Base-by-base conservation (phyloP, 139 green algal genomes). In the Tetradesmus lagerheimii region DNA sequence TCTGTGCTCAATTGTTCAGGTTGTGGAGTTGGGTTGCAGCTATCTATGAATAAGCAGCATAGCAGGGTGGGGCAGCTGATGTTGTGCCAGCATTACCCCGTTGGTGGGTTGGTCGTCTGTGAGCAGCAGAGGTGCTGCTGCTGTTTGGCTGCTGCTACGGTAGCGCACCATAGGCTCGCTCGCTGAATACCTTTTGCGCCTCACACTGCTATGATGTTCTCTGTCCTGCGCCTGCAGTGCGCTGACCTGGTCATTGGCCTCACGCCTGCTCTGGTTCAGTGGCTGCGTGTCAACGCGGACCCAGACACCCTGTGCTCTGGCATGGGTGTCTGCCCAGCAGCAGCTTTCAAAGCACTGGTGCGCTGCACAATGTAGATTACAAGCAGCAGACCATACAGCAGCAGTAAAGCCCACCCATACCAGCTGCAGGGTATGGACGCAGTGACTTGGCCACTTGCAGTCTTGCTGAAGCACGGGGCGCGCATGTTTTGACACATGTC, bases 201-300 rank as follows among this genome's bases (percentile, higher is more conserved):
- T 80, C 8, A 80, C 20, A 62, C 77, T 31, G 25, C 12, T n/a
- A n/a, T 39, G 15, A 45, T 74, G 75, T 29, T 27, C 16, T 4
- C 75, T 31, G 53, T 43, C 9, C 62, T 34, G 25, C 62, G 23
- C 16, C 66, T 82, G 41, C 88, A 91, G 88, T 91, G 88, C 82
- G 29, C 35, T 25, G 88, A 88, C 64, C 39, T 88, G 2, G 80
- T 91, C 2, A 47, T 37, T 25, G 80, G 80, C 43, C 80, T 91
- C 5, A 66, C 80, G 8, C 80, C 80, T 20, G 88, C 88, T 15
- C 67, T 88, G 9, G 64, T 91, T 11, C 53, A 91, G 62, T 91
- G 88, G 88, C 43, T 91, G 66, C 66, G 88, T 31, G 57, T 43
- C 39, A 87, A 79, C 34, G 66, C 80, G 1, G 53, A 64, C 31